These are phyloP conservation scores for Aspergillus kassunensis DNA, from an alignment of 495 filamentous ascomycete genomes.

Conservation along the genomic window DNA sequence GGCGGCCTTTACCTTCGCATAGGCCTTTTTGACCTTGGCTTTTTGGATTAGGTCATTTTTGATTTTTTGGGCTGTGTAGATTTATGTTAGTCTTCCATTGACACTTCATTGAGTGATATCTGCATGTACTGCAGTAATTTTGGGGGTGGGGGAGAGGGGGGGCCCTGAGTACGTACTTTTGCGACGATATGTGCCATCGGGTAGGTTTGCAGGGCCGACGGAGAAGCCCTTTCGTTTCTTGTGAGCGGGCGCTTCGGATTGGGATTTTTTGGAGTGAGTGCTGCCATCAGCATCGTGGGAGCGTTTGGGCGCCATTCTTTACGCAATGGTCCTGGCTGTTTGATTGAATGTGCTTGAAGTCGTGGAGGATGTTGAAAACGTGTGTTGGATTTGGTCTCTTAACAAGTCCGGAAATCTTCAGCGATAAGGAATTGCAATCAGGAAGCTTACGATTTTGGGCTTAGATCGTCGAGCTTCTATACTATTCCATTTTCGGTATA, in stretches of 20 bases:
- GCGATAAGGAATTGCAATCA: constrained; percentile 2
- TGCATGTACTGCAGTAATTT: not conserved
- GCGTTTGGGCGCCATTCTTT: constrained; percentile 62
- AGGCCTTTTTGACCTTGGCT: constrained; percentile 90
- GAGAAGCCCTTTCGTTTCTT: constrained; percentile 65
- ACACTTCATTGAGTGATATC: too few species aligned
- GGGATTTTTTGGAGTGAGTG: constrained; percentile 25
- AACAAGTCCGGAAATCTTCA: constrained; percentile 6
- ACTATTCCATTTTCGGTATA: not conserved
- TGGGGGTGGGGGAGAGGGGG: not conserved
- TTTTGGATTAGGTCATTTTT: constrained; percentile 87
- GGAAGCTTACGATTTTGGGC: not conserved
- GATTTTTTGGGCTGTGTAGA: constrained; percentile 74
- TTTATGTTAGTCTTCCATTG: constrained; percentile 6
- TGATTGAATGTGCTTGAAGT: too few species aligned
- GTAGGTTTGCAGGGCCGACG: constrained; percentile 87
- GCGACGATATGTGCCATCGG: constrained; percentile 85
- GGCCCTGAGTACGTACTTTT: constrained; percentile 61
- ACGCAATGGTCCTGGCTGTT: not conserved
- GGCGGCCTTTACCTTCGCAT: constrained; percentile 77
- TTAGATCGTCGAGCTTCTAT: not conserved
- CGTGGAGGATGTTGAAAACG: not conserved
- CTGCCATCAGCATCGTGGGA: constrained; percentile 44
- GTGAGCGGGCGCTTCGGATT: constrained; percentile 41
- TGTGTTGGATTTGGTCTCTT: not conserved